Evolutionary conservation across 208 protist species (phyloP).

Genomic region (Balamuthia mandrillaris): DNA sequence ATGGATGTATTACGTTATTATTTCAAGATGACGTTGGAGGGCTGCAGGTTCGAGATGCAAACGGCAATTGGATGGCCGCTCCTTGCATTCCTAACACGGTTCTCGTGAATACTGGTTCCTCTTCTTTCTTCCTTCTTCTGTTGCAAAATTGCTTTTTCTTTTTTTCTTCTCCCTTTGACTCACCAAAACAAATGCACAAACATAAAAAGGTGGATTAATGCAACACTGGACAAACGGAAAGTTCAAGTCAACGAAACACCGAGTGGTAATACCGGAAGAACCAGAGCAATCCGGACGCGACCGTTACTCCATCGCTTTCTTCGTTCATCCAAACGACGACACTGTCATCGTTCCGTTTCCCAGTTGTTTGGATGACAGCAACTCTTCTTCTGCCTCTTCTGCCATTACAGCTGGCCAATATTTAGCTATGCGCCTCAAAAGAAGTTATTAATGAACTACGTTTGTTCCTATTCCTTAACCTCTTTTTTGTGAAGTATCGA

Average conservation of each 20-base stretch:
- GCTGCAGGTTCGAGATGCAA: background rate
- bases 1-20: background rate
- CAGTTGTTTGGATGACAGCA: too few species aligned
- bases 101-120: background rate
- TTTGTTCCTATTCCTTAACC: too few species aligned
- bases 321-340: constrained; percentile 6
- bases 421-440: too few species aligned
- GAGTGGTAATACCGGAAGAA: background rate
- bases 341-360: too few species aligned
- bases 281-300: background rate
- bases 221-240: constrained; percentile 12
- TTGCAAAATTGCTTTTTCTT: too few species aligned
- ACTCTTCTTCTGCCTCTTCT: too few species aligned
- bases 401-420: too few species aligned
- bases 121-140: too few species aligned
- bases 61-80: background rate
- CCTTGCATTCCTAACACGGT: background rate
- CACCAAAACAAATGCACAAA: background rate
- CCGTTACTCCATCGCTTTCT: constrained; percentile 21
- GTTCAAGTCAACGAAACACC: background rate
- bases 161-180: background rate
- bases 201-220: background rate
- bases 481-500: too few species aligned
- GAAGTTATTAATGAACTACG: too few species aligned
- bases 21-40: constrained; percentile 28